Evolutionary conservation across 768 basidiomycete genomes (phyloP).

Genomic region (Mycena polygramma): DNA sequence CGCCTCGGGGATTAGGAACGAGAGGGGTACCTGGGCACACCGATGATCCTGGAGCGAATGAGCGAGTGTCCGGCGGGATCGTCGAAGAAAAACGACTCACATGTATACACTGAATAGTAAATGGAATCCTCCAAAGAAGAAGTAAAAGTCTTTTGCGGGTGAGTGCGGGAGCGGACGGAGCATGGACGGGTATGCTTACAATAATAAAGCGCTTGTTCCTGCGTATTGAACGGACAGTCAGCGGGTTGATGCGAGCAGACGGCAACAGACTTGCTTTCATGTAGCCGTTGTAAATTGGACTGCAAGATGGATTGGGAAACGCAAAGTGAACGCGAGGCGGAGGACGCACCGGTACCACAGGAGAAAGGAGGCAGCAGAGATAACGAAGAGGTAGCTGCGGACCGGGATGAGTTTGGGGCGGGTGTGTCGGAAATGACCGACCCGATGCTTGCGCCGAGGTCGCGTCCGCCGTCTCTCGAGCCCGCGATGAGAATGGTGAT

Average conservation of each 20-base stretch:
- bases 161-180: constrained; percentile 45
- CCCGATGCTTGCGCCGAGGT: constrained; percentile 88
- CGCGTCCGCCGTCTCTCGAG: constrained; percentile 78
- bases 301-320: constrained; percentile 46
- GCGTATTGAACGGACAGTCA: constrained; percentile 43
- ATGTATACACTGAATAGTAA: constrained; percentile 93
- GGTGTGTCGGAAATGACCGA: constrained; percentile 53
- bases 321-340: constrained; percentile 25
- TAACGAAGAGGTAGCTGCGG: constrained; percentile 82
- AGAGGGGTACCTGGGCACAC: constrained; percentile 81
- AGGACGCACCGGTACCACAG: constrained; percentile 90
- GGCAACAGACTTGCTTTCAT: constrained; percentile 78
- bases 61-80: constrained; percentile 45
- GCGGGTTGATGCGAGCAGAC: constrained; percentile 31
- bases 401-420: constrained; percentile 36
- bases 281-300: constrained; percentile 97
- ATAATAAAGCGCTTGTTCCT: constrained; percentile 96
- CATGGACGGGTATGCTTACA: constrained; percentile 66
- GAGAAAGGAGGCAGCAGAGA: constrained; percentile 85
- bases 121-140: constrained; percentile 97
- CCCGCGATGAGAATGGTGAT: constrained; percentile 88
- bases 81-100: constrained; percentile 59
- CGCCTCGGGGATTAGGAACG: constrained; percentile 49
- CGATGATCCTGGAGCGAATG: constrained; percentile 81
- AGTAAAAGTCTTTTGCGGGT: constrained; percentile 84